A percentile compares a stretch with the other conserved stretches of the same genome.
These are phyloP conservation scores for Cyphellophora attinorum DNA, from an alignment of 2,329 filamentous ascomycete species.

Conservation along the genomic window DNA sequence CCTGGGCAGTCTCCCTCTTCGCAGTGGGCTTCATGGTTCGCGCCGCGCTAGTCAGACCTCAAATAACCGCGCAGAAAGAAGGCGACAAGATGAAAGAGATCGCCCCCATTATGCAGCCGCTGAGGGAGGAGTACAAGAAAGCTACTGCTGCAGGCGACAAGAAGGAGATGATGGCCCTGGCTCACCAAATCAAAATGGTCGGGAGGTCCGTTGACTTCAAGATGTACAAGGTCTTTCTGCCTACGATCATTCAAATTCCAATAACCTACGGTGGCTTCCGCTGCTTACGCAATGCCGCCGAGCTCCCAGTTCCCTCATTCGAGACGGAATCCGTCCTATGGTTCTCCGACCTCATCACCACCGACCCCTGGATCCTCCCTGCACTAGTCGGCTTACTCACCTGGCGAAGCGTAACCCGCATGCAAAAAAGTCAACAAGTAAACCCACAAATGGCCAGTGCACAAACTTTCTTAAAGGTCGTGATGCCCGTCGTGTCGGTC, in stretches of 20 bases:
- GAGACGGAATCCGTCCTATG: constrained; percentile 63
- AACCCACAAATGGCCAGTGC: constrained; percentile 15
- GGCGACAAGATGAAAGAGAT: constrained; percentile 54
- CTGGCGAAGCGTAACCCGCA: constrained; percentile 50
- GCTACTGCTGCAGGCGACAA: constrained; percentile 36
- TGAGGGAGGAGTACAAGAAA: constrained; percentile 45
- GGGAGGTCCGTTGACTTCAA: constrained; percentile 48
- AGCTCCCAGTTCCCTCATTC: constrained; percentile 71
- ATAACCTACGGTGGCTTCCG: constrained; percentile 76
- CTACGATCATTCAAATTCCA: constrained; percentile 53
- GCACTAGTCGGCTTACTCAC: constrained; percentile 47
- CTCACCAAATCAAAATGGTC: constrained; percentile 40
- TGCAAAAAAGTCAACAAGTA: constrained; percentile 17
- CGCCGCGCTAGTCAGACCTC: constrained; percentile 55
- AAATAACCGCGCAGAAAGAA: constrained; percentile 51
- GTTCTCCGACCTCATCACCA: constrained; percentile 65
- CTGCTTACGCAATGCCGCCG: constrained; percentile 62
- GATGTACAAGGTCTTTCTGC: constrained; percentile 40
- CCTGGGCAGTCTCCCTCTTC: constrained; percentile 74
- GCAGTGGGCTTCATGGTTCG: constrained; percentile 58
- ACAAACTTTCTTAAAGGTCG: constrained; percentile 26
- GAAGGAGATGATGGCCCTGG: constrained; percentile 35
- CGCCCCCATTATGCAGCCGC: constrained; percentile 46
- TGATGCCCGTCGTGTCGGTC: constrained; percentile 45
- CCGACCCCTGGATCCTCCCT: constrained; percentile 72